Evolutionary conservation across 2,329 filamentous ascomycete species (phyloP).

Genomic region (Samsoniella hepiali): DNA sequence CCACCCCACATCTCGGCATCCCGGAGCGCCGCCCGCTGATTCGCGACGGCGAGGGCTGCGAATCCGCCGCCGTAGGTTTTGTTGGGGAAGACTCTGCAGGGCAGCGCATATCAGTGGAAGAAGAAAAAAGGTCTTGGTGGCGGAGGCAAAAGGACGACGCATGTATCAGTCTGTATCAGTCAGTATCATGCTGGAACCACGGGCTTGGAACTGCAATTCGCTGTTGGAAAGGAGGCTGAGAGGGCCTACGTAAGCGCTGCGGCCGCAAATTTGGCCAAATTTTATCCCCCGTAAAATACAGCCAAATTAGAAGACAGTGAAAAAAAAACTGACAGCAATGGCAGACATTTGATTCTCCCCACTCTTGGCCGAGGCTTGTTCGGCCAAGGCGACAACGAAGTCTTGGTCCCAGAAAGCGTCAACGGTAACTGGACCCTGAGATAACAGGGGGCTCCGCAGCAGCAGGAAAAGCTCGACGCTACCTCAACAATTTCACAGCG

Average conservation of each 20-base stretch:
- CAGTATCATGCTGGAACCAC: no score
- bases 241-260: no score
- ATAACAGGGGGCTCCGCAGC: no score
- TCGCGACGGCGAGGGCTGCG: constrained; percentile 3
- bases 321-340: no score
- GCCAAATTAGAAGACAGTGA: no score
- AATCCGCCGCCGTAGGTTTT: constrained; percentile 3
- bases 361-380: background rate
- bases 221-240: no score
- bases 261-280: no score
- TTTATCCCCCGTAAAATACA: no score
- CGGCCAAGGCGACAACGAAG: background rate
- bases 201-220: no score
- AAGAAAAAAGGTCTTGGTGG: background rate
- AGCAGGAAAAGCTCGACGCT: background rate
- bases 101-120: background rate
- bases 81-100: constrained; percentile 6
- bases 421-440: background rate
- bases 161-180: no score
- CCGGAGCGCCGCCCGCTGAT: constrained; percentile 14
- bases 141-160: no score
- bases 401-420: background rate
- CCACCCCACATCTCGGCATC: constrained; percentile 16
- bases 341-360: background rate
- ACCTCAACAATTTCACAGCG: background rate